A percentile compares a stretch with the other conserved stretches of the same genome.
Evolutionary conservation across 2,329 filamentous ascomycete genomes (phyloP).

Genomic region (Fusarium keratoplasticum): DNA sequence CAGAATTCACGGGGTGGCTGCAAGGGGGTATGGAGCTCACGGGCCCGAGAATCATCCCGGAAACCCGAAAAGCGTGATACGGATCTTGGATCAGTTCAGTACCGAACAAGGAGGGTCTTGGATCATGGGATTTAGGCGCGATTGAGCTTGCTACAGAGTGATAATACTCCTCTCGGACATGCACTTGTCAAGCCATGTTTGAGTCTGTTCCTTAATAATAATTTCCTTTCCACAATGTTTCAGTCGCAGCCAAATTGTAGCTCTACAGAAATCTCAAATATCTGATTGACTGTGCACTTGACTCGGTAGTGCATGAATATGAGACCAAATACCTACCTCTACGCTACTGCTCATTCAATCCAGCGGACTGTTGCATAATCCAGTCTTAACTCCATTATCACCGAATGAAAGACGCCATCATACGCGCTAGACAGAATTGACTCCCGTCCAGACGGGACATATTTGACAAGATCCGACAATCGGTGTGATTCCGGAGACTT

Average conservation of each 20-base stretch:
- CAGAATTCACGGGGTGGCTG: not conserved
- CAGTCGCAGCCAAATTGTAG: too few relatives aligned
- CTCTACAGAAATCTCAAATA: not conserved
- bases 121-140: too few relatives aligned
- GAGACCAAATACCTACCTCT: not conserved
- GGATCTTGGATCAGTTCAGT: not conserved
- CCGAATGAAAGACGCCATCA: not conserved
- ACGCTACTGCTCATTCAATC: not conserved
- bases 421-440: fast-evolving
- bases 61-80: not conserved
- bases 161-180: too few relatives aligned
- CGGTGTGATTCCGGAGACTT: not conserved
- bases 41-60: not conserved
- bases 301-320: not conserved
- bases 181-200: too few relatives aligned
- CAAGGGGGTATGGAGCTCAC: not conserved
- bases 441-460: not conserved
- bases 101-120: too few relatives aligned
- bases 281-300: not conserved
- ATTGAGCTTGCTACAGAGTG: too few relatives aligned
- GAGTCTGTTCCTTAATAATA: too few relatives aligned
- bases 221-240: too few relatives aligned
- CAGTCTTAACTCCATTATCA: not conserved
- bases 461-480: not conserved
- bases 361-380: not conserved